These are phyloP conservation scores for Exophiala mesophila DNA, from an alignment of 2,329 filamentous ascomycete species.

Conservation along the genomic window DNA sequence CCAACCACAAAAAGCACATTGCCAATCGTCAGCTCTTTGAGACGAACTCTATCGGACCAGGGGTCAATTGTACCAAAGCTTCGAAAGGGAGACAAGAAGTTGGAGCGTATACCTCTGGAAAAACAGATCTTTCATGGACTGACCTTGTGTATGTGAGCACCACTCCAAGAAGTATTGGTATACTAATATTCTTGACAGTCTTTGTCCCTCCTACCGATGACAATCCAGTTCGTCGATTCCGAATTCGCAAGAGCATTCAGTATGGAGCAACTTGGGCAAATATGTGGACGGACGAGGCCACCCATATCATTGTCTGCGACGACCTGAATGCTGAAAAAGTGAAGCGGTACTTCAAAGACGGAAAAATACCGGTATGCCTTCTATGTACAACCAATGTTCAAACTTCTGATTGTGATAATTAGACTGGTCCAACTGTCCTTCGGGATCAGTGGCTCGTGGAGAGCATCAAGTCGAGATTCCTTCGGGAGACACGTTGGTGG, in stretches of 20 bases:
- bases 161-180: no score
- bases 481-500: constrained; percentile 56
- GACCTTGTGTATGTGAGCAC: constrained; percentile 49
- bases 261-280: constrained; percentile 70
- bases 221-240: constrained; percentile 59
- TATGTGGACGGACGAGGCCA: constrained; percentile 40
- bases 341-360: constrained; percentile 9
- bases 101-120: constrained; percentile 43
- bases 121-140: constrained; percentile 57
- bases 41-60: neutral
- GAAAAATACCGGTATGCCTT: constrained; percentile 39
- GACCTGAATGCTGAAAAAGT: constrained; percentile 24
- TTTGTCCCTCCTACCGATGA: constrained; percentile 80
- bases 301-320: constrained; percentile 65
- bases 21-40: neutral
- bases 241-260: constrained; percentile 70
- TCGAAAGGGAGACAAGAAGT: constrained; percentile 26
- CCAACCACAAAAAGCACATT: neutral
- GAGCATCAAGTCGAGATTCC: constrained; percentile 54
- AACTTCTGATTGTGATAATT: constrained; percentile 1
- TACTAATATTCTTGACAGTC: constrained; percentile 33
- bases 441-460: constrained; percentile 66
- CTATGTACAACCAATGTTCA: neutral
- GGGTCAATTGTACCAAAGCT: constrained; percentile 1
- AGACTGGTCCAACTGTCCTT: constrained; percentile 36